Percentiles rank a stretch among this genome's conserved stretches.
phyloP scores from a whole-genome alignment of 352 stramenopile genomes.

The Blastocystis hominis region DNA sequence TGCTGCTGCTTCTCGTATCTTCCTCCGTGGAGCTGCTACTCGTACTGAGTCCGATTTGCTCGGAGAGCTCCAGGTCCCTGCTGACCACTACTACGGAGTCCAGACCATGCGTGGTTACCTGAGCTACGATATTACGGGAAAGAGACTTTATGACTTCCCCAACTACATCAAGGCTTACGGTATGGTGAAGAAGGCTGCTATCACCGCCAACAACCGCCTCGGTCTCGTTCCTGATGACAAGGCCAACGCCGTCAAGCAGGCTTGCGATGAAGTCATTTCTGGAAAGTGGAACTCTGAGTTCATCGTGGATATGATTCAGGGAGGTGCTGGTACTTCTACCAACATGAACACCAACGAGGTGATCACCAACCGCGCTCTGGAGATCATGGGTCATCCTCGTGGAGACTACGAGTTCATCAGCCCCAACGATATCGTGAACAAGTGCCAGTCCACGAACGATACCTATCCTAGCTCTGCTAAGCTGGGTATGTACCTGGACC shows the following conservation, averaged over 20 bases:
- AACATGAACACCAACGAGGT: slow-evolving; percentile 95
- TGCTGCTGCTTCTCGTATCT: neutral
- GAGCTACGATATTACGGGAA: slow-evolving; percentile 47
- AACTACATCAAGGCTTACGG: slow-evolving; percentile 53
- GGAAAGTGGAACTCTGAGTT: slow-evolving; percentile 70
- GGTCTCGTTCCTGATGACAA: slow-evolving; percentile 43
- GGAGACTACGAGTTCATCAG: slow-evolving; percentile 63
- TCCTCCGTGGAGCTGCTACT: slow-evolving; percentile 52
- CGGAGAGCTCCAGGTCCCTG: slow-evolving; percentile 34
- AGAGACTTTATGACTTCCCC: slow-evolving; percentile 53
- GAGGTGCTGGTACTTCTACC: slow-evolving; percentile 88
- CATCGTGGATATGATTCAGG: slow-evolving; percentile 67
- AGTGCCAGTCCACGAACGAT: slow-evolving; percentile 70
- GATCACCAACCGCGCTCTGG: no score
- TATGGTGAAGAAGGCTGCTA: slow-evolving; percentile 55
- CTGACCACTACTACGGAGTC: slow-evolving; percentile 55
- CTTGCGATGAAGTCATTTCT: slow-evolving; percentile 59
- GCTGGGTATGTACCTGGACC: slow-evolving; percentile 65
- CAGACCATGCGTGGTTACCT: slow-evolving; percentile 51
- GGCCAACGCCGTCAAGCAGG: slow-evolving; percentile 25
- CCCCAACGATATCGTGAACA: slow-evolving; percentile 71
- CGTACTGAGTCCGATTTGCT: slow-evolving; percentile 57
- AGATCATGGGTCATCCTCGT: slow-evolving; percentile 56
- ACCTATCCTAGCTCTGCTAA: slow-evolving; percentile 67
- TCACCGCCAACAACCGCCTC: slow-evolving; percentile 29